phyloP scores from a whole-genome alignment of 495 filamentous ascomycete genomes.

The Aspergillus baeticus region DNA sequence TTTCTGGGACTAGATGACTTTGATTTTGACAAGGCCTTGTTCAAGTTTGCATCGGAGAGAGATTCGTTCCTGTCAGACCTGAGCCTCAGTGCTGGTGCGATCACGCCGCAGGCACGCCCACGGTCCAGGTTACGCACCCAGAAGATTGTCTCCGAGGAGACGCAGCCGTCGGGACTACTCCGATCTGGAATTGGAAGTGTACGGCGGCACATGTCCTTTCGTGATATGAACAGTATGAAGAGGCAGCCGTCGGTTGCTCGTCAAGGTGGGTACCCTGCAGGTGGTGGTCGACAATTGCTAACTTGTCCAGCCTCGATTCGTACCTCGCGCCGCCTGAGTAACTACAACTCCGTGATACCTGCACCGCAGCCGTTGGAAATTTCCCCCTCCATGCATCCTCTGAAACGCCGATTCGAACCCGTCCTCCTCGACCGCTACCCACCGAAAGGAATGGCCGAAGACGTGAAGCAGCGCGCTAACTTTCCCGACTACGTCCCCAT shows the following conservation, averaged over 20 bases:
- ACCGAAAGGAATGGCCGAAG: conserved; percentile 76
- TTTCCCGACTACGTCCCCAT: conserved; percentile 98
- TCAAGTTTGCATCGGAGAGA: conserved; percentile 91
- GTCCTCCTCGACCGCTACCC: conserved; percentile 93
- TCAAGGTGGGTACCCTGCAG: conserved; percentile 57
- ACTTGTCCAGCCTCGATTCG: conserved; percentile 59
- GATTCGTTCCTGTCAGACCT: conserved; percentile 93
- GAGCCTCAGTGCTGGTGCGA: conserved; percentile 81
- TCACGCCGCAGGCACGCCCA: conserved; percentile 66
- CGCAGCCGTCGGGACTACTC: conserved; percentile 43
- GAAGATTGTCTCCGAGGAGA: conserved; percentile 77
- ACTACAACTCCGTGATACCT: conserved; percentile 98
- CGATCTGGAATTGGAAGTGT: conserved; percentile 71
- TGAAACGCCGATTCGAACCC: conserved; percentile 91
- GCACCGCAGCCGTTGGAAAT: conserved; percentile 85
- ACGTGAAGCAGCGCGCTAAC: conserved; percentile 73
- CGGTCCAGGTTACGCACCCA: conserved; percentile 76
- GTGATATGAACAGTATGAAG: conserved; percentile 94
- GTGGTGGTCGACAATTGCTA: neutral
- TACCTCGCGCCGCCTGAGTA: conserved; percentile 85
- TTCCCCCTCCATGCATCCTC: conserved; percentile 90
- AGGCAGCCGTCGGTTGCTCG: conserved; percentile 76
- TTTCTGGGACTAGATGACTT: conserved; percentile 54
- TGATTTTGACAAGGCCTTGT: conserved; percentile 88
- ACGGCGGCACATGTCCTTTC: conserved; percentile 79